phyloP scores from a whole-genome alignment of 2,329 filamentous ascomycete species.

The Trichoderma arundinaceum region DNA sequence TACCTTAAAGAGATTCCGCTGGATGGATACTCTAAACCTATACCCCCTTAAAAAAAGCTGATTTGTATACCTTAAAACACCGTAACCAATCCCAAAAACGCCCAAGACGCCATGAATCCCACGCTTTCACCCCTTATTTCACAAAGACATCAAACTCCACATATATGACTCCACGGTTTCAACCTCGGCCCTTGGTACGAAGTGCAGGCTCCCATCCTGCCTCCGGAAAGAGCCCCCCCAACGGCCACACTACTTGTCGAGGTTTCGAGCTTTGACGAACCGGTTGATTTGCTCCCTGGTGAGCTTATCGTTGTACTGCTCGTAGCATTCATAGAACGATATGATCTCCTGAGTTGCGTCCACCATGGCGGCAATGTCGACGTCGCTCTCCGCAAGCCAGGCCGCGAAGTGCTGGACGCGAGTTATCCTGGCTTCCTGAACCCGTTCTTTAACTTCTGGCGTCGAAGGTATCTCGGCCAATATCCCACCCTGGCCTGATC shows the following conservation, averaged over 20 bases:
- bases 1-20: neutral
- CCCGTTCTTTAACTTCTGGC: constrained; percentile 52
- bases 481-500: constrained; percentile 36
- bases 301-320: constrained; percentile 65
- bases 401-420: constrained; percentile 70
- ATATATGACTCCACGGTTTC: no score
- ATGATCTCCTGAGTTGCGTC: constrained; percentile 92
- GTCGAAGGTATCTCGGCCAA: constrained; percentile 27
- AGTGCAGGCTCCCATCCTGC: no score
- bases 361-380: constrained; percentile 83
- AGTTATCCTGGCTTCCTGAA: constrained; percentile 62
- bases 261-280: constrained; percentile 62
- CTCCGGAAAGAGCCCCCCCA: no score
- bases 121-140: constrained; percentile 11
- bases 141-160: neutral
- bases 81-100: neutral
- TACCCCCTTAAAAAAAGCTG: neutral
- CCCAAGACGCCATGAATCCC: constrained; percentile 7
- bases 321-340: constrained; percentile 78
- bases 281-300: constrained; percentile 63
- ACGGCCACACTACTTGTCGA: constrained; percentile 54
- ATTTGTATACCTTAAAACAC: no score
- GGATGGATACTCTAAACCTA: neutral
- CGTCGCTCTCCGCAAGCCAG: constrained; percentile 84
- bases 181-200: no score